These are phyloP conservation scores for Aspergillus pseudoglaucus DNA, from an alignment of 2,329 filamentous ascomycete species.

Conservation along the genomic window DNA sequence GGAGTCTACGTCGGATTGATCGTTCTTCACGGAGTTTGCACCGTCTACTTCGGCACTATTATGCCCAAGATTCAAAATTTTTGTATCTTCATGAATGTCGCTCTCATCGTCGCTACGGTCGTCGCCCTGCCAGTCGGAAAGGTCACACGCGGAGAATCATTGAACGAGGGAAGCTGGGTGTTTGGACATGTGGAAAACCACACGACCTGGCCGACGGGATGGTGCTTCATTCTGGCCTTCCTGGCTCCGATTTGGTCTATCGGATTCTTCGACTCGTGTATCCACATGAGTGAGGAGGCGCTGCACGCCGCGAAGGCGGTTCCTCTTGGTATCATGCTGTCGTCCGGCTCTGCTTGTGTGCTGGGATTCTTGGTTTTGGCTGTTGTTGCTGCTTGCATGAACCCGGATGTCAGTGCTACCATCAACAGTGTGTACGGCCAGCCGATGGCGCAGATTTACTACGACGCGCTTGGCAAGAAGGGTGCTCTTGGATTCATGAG, in stretches of 20 bases:
- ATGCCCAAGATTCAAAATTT: conserved; percentile 56
- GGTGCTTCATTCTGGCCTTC: conserved; percentile 57
- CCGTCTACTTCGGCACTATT: conserved; percentile 46
- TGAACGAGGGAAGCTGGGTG: conserved; percentile 43
- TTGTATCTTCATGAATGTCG: conserved; percentile 51
- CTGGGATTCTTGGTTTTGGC: conserved; percentile 54
- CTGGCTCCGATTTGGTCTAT: conserved; percentile 57
- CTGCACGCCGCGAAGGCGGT: conserved; percentile 55
- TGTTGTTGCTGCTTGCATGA: conserved; percentile 53
- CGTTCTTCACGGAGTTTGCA: conserved; percentile 49
- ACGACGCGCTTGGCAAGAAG: conserved; percentile 53
- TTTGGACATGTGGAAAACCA: conserved; percentile 53
- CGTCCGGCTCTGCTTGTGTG: conserved; percentile 45
- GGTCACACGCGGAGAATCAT: conserved; percentile 15
- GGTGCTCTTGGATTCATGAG: conserved; percentile 55
- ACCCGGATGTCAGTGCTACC: conserved; percentile 45
- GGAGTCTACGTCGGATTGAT: conserved; percentile 52
- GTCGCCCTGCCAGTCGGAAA: conserved; percentile 52
- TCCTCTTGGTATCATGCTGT: conserved; percentile 54
- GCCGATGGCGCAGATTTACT: conserved; percentile 56
- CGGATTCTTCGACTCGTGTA: conserved; percentile 50
- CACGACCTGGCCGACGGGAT: conserved; percentile 52
- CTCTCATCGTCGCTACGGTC: conserved; percentile 51
- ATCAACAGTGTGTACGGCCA: conserved; percentile 50
- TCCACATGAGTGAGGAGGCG: conserved; percentile 57